Conservation (phyloP, 495 filamentous ascomycete genomes). For the Aspergillus baeticus region DNA sequence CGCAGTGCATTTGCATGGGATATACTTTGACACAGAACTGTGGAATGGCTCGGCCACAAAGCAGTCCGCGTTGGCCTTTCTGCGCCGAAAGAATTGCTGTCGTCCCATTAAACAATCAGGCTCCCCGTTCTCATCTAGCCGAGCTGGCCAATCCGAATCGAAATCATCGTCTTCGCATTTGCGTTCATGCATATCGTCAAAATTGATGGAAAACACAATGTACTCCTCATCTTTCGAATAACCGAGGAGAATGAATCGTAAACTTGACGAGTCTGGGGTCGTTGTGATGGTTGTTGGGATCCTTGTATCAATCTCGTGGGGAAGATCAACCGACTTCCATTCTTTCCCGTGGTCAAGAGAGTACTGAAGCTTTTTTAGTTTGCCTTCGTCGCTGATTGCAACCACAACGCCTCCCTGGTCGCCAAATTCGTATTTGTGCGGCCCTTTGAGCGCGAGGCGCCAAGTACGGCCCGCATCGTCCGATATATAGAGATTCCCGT, state of each 20-base stretch:
- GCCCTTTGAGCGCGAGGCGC: conserved; percentile 67
- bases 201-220: conserved; percentile 74
- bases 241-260: conserved; percentile 80
- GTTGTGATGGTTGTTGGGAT: conserved; percentile 76
- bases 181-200: conserved; percentile 73
- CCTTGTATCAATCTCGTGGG: conserved; percentile 36
- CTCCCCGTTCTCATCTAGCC: conserved; percentile 73
- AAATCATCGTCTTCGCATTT: conserved; percentile 81
- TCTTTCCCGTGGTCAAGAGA: conserved; percentile 84
- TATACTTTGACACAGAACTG: conserved; percentile 60
- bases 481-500: conserved; percentile 81
- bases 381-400: conserved; percentile 66
- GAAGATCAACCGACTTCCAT: conserved; percentile 67
- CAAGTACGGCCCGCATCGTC: conserved; percentile 89
- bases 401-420: conserved; percentile 86
- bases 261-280: conserved; percentile 81
- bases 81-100: conserved; percentile 75
- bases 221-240: conserved; percentile 45
- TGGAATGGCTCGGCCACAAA: conserved; percentile 85
- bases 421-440: conserved; percentile 94
- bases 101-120: conserved; percentile 93
- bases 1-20: conserved; percentile 75
- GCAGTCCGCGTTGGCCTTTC: conserved; percentile 83
- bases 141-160: conserved; percentile 76
- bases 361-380: conserved; percentile 67